Conservation (phyloP, 345 rosid species). For the Arabidopsis arenosa region DNA sequence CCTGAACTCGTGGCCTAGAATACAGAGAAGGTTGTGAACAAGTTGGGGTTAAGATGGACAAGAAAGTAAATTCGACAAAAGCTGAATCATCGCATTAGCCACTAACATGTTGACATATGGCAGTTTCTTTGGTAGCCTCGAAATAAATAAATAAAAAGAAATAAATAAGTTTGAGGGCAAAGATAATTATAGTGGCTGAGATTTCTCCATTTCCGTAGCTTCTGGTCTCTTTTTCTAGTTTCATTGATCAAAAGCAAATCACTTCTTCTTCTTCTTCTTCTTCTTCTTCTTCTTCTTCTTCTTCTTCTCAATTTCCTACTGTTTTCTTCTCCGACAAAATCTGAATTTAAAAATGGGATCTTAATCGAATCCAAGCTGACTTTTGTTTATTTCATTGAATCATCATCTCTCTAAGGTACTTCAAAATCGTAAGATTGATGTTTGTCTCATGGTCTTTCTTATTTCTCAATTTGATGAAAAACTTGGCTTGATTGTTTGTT, state of each 20-base stretch:
- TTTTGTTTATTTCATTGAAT: constrained; percentile 16
- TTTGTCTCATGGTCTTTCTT: neutral
- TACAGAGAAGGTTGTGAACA: constrained; percentile 24
- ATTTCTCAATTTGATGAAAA: neutral
- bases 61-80: neutral
- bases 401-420: constrained; percentile 18
- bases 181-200: constrained; percentile 43
- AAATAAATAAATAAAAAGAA: constrained; percentile 21
- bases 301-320: constrained; percentile 21
- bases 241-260: constrained; percentile 17
- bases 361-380: constrained; percentile 29
- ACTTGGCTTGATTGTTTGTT: neutral
- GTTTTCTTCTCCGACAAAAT: neutral
- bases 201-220: constrained; percentile 38
- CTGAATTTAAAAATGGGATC: neutral
- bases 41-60: constrained; percentile 10
- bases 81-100: neutral
- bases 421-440: neutral
- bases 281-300: constrained; percentile 11
- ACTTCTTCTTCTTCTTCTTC: constrained; percentile 19
- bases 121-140: constrained; percentile 36
- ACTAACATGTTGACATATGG: constrained; percentile 15
- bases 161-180: neutral
- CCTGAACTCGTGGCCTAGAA: constrained; percentile 38
- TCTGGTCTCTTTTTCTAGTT: constrained; percentile 22